These are phyloP conservation scores for Yamadazyma akitaensis DNA, from an alignment of 805 yeast genomes.

Conservation along the genomic window DNA sequence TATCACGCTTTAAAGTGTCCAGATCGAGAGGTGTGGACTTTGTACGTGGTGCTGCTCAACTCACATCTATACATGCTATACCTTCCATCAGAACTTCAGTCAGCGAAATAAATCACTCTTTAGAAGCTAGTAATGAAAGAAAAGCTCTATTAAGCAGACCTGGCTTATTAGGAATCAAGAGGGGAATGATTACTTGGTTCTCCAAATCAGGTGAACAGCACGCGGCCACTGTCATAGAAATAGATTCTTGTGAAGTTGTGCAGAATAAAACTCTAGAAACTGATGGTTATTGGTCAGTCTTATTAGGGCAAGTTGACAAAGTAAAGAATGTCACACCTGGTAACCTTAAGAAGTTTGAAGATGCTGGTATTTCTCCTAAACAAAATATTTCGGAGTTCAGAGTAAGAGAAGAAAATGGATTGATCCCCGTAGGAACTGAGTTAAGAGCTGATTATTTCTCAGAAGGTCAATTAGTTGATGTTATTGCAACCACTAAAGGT, in stretches of 20 bases:
- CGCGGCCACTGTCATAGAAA: slow-evolving; percentile 85
- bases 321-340: slow-evolving; percentile 53
- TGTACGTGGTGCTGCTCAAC: slow-evolving; percentile 32
- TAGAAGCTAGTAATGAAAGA: slow-evolving; percentile 66
- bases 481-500: slow-evolving; percentile 79
- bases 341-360: slow-evolving; percentile 72
- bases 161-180: slow-evolving; percentile 78
- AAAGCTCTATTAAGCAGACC: slow-evolving; percentile 73
- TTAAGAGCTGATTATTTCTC: slow-evolving; percentile 81
- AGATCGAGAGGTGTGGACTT: slow-evolving; percentile 1
- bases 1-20: neutral
- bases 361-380: slow-evolving; percentile 84
- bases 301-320: slow-evolving; percentile 79
- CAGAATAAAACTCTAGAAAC: slow-evolving; percentile 63
- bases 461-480: slow-evolving; percentile 80
- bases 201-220: slow-evolving; percentile 63
- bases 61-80: slow-evolving; percentile 49
- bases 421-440: slow-evolving; percentile 74
- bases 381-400: slow-evolving; percentile 71
- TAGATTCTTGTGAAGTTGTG: slow-evolving; percentile 84
- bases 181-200: slow-evolving; percentile 88
- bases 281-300: slow-evolving; percentile 83
- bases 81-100: slow-evolving; percentile 51
- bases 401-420: slow-evolving; percentile 61
- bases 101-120: slow-evolving; percentile 55